These are phyloP conservation scores for Vaccinium darrowii DNA, from an alignment of 148 eudicot genomes.

Conservation along the genomic window DNA sequence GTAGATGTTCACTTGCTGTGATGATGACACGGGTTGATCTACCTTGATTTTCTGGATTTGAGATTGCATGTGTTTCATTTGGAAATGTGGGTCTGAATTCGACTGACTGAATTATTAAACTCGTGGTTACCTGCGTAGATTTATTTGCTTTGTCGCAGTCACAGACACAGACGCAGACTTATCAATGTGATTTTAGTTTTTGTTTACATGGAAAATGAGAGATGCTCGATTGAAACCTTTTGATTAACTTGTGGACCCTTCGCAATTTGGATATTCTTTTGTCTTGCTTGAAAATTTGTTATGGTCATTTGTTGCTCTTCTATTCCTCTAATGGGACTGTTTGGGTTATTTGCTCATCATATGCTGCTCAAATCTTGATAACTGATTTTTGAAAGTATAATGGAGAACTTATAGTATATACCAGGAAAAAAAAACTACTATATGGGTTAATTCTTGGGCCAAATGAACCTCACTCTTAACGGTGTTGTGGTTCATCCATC, in stretches of 20 bases:
- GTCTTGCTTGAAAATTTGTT: not conserved
- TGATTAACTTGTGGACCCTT: not conserved
- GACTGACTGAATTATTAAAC: not conserved
- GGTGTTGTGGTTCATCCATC: not conserved
- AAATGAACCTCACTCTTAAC: not conserved
- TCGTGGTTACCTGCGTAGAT: not conserved
- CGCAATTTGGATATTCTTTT: not conserved
- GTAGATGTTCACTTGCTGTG: not conserved
- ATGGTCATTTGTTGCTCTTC: not conserved
- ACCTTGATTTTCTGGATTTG: not conserved
- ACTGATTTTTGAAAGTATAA: not conserved
- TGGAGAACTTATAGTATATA: too few relatives aligned
- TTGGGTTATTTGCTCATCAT: not conserved
- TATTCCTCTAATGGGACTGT: too few relatives aligned
- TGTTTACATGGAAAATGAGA: not conserved
- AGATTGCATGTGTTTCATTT: not conserved
- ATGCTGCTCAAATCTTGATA: not conserved
- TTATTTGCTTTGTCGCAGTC: not conserved
- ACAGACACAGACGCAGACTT: not conserved
- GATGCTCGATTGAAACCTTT: not conserved
- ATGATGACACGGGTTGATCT: not conserved
- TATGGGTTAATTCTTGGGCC: not conserved
- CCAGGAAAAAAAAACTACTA: too few relatives aligned
- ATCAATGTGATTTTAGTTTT: not conserved
- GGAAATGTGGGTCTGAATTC: not conserved